These are phyloP conservation scores for Sesbania bispinosa DNA, from an alignment of 306 rosid genomes.

Conservation along the genomic window DNA sequence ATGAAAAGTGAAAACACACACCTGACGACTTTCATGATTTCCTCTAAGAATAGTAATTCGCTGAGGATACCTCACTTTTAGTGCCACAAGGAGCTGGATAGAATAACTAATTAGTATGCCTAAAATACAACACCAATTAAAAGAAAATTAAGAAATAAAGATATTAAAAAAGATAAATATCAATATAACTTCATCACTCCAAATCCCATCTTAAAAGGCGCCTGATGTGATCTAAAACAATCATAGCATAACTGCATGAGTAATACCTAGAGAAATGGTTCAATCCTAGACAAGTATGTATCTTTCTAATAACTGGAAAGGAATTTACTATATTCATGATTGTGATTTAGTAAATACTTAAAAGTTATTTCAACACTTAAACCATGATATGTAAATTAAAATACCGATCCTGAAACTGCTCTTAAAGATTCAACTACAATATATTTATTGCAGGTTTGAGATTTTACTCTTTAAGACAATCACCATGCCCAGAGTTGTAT, in stretches of 20 bases:
- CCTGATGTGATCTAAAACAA: neutral
- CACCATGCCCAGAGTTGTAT: neutral
- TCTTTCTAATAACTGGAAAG: neutral
- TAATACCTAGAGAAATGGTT: neutral
- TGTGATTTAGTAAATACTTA: neutral
- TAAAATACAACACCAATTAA: neutral
- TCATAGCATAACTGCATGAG: neutral
- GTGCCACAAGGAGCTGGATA: constrained; percentile 87
- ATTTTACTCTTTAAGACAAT: neutral
- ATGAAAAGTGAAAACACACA: constrained; percentile 30
- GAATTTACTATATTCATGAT: neutral
- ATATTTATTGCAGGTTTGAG: neutral
- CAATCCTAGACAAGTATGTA: neutral
- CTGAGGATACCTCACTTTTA: constrained; percentile 92
- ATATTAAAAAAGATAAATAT: constrained; percentile 20
- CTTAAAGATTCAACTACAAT: constrained; percentile 5
- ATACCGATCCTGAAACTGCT: neutral
- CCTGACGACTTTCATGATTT: constrained; percentile 99
- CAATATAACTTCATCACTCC: constrained; percentile 7
- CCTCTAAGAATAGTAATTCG: constrained; percentile 98
- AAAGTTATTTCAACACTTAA: neutral
- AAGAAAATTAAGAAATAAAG: constrained; percentile 1
- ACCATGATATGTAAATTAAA: neutral
- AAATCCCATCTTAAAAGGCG: neutral
- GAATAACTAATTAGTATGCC: constrained; percentile 30